A percentile compares a stretch with the other conserved stretches of the same genome.
These are phyloP conservation scores for Mycena sp. DNA, from an alignment of 1,284 basidiomycete species.

Conservation along the genomic window DNA sequence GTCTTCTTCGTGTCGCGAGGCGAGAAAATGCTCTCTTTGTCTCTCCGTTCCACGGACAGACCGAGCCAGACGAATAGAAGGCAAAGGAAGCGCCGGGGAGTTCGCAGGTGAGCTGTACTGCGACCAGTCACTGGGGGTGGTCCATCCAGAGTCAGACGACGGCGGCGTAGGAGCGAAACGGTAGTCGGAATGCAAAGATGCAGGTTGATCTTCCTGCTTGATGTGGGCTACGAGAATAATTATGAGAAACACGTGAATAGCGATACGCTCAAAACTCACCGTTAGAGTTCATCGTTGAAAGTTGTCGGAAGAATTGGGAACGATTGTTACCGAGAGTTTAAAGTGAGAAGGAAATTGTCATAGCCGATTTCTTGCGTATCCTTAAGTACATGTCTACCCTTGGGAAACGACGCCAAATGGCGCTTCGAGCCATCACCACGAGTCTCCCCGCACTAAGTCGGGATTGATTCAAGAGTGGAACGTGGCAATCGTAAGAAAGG, in stretches of 20 bases:
- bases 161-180: conserved; percentile 2
- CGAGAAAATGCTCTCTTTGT: conserved; percentile 6
- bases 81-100: background rate
- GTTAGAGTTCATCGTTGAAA: conserved; percentile 24
- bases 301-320: conserved; percentile 11
- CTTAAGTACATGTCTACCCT: conserved; percentile 24
- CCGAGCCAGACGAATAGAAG: conserved; percentile 14
- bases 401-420: conserved; percentile 7
- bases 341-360: conserved; percentile 7
- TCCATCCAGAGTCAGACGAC: conserved; percentile 10
- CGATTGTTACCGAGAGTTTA: background rate
- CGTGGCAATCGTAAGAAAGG: conserved; percentile 25
- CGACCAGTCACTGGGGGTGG: conserved; percentile 7
- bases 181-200: background rate
- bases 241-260: background rate
- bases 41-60: conserved; percentile 26
- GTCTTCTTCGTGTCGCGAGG: background rate
- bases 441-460: conserved; percentile 20
- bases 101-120: background rate
- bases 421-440: conserved; percentile 16
- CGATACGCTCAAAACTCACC: background rate
- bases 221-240: conserved; percentile 1
- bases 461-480: conserved; percentile 24
- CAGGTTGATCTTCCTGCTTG: conserved; percentile 1
- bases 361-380: conserved; percentile 1